These are phyloP conservation scores for Cudoniella acicularis DNA, from an alignment of 495 filamentous ascomycete genomes.

Conservation along the genomic window DNA sequence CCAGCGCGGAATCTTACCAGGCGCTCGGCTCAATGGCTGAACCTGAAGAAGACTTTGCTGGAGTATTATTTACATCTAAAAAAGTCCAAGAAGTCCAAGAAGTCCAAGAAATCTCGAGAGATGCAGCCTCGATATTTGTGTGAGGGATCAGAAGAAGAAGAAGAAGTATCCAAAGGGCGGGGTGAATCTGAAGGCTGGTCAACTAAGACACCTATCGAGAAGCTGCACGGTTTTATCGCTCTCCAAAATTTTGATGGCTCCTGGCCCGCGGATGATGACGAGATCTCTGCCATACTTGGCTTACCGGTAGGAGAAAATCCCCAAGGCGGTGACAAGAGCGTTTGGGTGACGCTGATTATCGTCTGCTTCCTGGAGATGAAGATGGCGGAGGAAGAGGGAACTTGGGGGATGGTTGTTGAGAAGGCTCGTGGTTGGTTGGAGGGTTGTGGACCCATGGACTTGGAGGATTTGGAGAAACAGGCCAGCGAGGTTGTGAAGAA, in stretches of 20 bases:
- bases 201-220: constrained; percentile 1
- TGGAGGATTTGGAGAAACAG: too few species aligned
- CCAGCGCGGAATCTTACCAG: too few species aligned
- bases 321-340: constrained; percentile 6
- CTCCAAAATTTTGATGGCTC: constrained; percentile 50
- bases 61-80: too few species aligned
- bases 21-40: too few species aligned
- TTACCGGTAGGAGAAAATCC: background rate
- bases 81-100: too few species aligned
- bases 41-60: too few species aligned
- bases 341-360: constrained; percentile 46
- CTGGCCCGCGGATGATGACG: constrained; percentile 31
- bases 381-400: constrained; percentile 31
- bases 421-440: constrained; percentile 36
- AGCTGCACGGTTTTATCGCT: constrained; percentile 31
- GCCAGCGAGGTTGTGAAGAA: too few species aligned
- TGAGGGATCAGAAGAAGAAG: background rate
- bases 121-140: too few species aligned
- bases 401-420: constrained; percentile 26
- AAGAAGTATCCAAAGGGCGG: too few species aligned
- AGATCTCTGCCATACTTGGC: constrained; percentile 21
- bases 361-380: constrained; percentile 44
- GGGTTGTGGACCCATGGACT: too few species aligned
- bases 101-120: too few species aligned
- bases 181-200: background rate